Conservation (phyloP, 768 basidiomycete genomes). For the Rubroboletus pulcherrimus region DNA sequence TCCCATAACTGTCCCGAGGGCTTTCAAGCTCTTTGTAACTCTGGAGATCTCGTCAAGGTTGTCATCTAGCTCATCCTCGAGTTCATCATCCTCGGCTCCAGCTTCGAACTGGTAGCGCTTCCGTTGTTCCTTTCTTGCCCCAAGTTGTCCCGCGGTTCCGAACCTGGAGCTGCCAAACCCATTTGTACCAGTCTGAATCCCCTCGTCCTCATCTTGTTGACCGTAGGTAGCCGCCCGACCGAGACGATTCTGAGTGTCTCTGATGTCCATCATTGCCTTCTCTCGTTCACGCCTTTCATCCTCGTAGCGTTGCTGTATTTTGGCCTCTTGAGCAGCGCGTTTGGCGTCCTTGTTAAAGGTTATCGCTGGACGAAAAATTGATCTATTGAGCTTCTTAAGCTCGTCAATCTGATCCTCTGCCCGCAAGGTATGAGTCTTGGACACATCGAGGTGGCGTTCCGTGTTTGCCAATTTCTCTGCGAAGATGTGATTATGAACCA, state of each 20-base stretch:
- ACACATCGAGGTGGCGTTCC: slow-evolving; percentile 89
- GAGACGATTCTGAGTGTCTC: slow-evolving; percentile 83
- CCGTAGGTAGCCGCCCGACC: slow-evolving; percentile 69
- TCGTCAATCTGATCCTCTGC: slow-evolving; percentile 95
- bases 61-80: slow-evolving; percentile 91
- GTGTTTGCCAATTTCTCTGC: slow-evolving; percentile 88
- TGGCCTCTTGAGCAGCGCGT: slow-evolving; percentile 80
- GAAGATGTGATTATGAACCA: not conserved
- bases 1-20: slow-evolving; percentile 77
- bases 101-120: slow-evolving; percentile 90
- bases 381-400: slow-evolving; percentile 89
- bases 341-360: slow-evolving; percentile 92
- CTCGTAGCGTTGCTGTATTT: slow-evolving; percentile 80
- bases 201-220: slow-evolving; percentile 44
- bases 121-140: slow-evolving; percentile 62
- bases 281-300: slow-evolving; percentile 83
- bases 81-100: slow-evolving; percentile 84
- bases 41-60: slow-evolving; percentile 86
- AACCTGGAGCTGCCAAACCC: slow-evolving; percentile 39
- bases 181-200: slow-evolving; percentile 28
- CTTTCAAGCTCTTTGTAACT: slow-evolving; percentile 73
- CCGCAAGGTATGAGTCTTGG: slow-evolving; percentile 80
- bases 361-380: slow-evolving; percentile 91
- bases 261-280: slow-evolving; percentile 79
- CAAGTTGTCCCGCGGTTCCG: slow-evolving; percentile 49